A percentile compares a stretch with the other conserved stretches of the same genome.
Conservation (phyloP, 1,284 basidiomycete genomes). For the Trametes sp. region DNA sequence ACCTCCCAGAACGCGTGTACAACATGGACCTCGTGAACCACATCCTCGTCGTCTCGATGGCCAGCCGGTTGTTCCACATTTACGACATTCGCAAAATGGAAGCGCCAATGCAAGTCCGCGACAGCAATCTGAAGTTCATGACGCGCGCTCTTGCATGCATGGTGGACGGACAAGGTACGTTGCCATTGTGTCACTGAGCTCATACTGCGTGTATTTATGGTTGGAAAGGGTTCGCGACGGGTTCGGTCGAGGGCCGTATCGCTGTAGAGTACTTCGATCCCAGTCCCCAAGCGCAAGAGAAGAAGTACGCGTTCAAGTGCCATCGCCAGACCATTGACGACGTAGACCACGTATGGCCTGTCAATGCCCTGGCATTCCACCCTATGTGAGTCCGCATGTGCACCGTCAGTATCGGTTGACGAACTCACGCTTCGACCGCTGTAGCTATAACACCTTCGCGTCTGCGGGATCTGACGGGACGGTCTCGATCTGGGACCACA, state of each 20-base stretch:
- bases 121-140: conserved; percentile 96
- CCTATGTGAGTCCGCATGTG: conserved; percentile 63
- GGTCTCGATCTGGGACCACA: conserved; percentile 96
- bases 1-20: conserved; percentile 86
- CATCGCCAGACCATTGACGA: conserved; percentile 91
- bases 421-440: background rate
- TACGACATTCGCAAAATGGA: conserved; percentile 85
- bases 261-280: conserved; percentile 98
- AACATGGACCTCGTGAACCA: conserved; percentile 77
- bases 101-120: conserved; percentile 78
- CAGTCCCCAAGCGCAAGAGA: conserved; percentile 75
- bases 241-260: conserved; percentile 94
- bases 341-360: conserved; percentile 98
- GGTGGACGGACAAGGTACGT: conserved; percentile 87
- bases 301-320: conserved; percentile 99
- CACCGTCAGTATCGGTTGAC: background rate
- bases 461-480: conserved; percentile 93
- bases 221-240: conserved; percentile 85
- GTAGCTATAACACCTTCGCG: conserved; percentile 92
- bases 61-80: conserved; percentile 87
- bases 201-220: background rate
- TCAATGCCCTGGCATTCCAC: conserved; percentile 95
- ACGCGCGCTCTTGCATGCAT: conserved; percentile 91
- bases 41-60: conserved; percentile 89
- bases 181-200: background rate